A percentile compares a stretch with the other conserved stretches of the same genome.
phyloP scores from a whole-genome alignment of 305 asterid species.

The Plantago rigida region DNA sequence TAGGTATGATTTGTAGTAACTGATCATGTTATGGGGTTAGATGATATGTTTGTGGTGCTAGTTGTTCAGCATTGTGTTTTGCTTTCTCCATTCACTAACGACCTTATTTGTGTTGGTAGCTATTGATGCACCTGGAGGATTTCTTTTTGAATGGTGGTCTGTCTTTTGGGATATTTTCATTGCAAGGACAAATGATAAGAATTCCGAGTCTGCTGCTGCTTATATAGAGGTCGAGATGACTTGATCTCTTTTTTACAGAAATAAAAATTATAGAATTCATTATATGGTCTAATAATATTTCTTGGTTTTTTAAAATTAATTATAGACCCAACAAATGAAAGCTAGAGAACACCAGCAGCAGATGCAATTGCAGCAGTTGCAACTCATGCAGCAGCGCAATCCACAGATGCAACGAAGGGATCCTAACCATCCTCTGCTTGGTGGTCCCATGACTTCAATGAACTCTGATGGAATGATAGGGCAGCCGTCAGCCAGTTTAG shows the following conservation, averaged over 20 bases:
- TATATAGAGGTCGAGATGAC: slow-evolving; percentile 70
- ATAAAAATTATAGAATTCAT: background rate
- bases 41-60: background rate
- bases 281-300: background rate
- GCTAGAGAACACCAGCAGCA: slow-evolving; percentile 89
- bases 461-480: slow-evolving; percentile 85
- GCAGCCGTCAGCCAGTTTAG: slow-evolving; percentile 86
- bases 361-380: slow-evolving; percentile 88
- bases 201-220: slow-evolving; percentile 96
- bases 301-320: slow-evolving; percentile 12
- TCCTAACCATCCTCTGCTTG: slow-evolving; percentile 83
- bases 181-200: slow-evolving; percentile 94
- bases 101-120: slow-evolving; percentile 41
- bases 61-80: slow-evolving; percentile 7
- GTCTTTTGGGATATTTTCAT: slow-evolving; percentile 98
- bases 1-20: slow-evolving; percentile 46
- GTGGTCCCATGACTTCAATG: slow-evolving; percentile 70
- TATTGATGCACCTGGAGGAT: slow-evolving; percentile 99
- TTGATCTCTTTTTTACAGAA: background rate
- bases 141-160: slow-evolving; percentile 99
- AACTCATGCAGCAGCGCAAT: slow-evolving; percentile 86
- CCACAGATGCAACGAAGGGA: slow-evolving; percentile 89
- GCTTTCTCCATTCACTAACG: slow-evolving; percentile 5
- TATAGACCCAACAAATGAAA: slow-evolving; percentile 84
- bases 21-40: slow-evolving; percentile 6